Evolutionary conservation across 108 stramenopile species (phyloP), one percentile per base, ranked within the genome.

Genomic region (Schizochytrium sp.): DNA sequence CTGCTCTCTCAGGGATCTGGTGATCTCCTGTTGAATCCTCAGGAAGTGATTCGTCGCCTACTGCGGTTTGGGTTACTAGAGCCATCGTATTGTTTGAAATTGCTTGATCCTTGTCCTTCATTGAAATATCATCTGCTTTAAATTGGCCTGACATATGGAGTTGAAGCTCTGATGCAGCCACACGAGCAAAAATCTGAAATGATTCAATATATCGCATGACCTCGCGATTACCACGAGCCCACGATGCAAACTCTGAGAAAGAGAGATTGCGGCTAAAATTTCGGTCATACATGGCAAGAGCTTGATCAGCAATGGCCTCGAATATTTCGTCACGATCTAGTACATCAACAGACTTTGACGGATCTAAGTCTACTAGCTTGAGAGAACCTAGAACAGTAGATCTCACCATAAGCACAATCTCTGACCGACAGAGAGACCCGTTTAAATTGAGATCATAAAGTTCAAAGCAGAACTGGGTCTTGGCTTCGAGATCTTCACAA

Each of bases 381-480:
- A 83, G 5, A 7, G 76, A 55, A 5, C 76, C 76, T 5, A 83
- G 76, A 5, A 83, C 76, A 7, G 76, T 83, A 53, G 76, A 83
- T 7, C 76, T 17, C 17, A 83, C 76, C 76, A 83, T 83, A 2
- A 83, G 76, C 3, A 83, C 76, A 28, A 83, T 47, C 47, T 83
- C 76, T 17, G 10, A n/a, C 0, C 40, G 47, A 53, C 76, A 55
- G 28, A 83, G 76, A 5, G 10, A 7, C 2, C 76, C 76, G 40
- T 83, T 83, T 5, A 83, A 3, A 50, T 83, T 83, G 15, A 83
- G 53, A 55, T 83, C 76, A 53, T 83, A 83, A 2, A 83, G 76
- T 53, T 83, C 76, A 42, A 83, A 83, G 76, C 76, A 83, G n/a
- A 83, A 83, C 28, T 83, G 76, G 10, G 76, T 42, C 76, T 83